Conservation (phyloP, 768 basidiomycete species). For the Leucocoprinus birnbaumii region DNA sequence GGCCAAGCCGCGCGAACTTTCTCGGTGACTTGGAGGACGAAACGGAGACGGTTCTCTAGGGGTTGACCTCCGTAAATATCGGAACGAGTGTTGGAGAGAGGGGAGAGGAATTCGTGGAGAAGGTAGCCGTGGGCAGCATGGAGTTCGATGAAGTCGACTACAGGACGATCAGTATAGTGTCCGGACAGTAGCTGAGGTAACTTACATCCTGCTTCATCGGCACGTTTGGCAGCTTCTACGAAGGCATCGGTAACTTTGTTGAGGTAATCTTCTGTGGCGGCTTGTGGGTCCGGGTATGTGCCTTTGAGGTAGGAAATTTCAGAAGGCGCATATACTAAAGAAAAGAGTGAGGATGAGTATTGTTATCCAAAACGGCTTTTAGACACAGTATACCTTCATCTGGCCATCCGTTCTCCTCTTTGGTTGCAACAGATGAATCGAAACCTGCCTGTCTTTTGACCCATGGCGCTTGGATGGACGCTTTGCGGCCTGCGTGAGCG, state of each 20-base stretch:
- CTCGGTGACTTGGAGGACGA: background rate
- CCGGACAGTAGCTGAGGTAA: background rate
- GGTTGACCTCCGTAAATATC: slow-evolving; percentile 6
- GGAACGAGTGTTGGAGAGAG: slow-evolving; percentile 5
- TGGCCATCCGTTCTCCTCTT: slow-evolving; percentile 67
- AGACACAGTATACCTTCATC: slow-evolving; percentile 45
- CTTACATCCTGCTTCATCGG: slow-evolving; percentile 62
- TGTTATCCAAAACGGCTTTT: background rate
- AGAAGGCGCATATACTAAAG: slow-evolving; percentile 60
- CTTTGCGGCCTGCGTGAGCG: slow-evolving; percentile 71
- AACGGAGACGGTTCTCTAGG: slow-evolving; percentile 3
- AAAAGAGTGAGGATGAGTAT: background rate
- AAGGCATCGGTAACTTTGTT: slow-evolving; percentile 59
- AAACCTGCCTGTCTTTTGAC: slow-evolving; percentile 37
- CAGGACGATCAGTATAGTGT: background rate
- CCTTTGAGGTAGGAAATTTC: slow-evolving; percentile 47
- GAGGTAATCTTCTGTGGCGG: slow-evolving; percentile 54
- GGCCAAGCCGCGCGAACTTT: slow-evolving; percentile 8
- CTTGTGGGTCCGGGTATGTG: slow-evolving; percentile 53
- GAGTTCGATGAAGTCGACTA: slow-evolving; percentile 71
- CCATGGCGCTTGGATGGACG: slow-evolving; percentile 70
- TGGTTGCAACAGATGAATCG: slow-evolving; percentile 32
- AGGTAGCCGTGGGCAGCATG: slow-evolving; percentile 74
- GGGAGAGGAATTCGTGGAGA: slow-evolving; percentile 52
- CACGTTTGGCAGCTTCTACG: slow-evolving; percentile 47